Evolutionary conservation across 345 rosid genomes (phyloP), one percentile per base, ranked within the genome.

Genomic region (Raphanus sativus): DNA sequence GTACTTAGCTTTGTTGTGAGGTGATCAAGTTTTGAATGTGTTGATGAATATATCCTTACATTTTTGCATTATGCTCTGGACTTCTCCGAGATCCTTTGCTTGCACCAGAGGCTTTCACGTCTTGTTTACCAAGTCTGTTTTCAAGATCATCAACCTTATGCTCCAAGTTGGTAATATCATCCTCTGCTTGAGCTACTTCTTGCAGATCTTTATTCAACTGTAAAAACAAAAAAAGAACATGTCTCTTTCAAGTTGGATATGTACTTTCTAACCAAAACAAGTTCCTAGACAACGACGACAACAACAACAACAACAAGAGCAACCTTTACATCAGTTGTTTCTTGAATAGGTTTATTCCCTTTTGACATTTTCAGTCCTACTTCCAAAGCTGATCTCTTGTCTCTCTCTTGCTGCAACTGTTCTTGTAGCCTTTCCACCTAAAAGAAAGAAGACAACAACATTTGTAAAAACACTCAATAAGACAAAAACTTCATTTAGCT

Each of bases 401-500:
- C 90, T 79, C 84, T 86, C 83, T 91, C 96, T 83, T 81, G 86
- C 74, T 85, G 91, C 84, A 94, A 85, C 78, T 86, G 88, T 67
- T 86, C 94, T 80, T 87, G 87, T 63, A 94, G 87, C 78, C 90
- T 90, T 77, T 82, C 87, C 78, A 94, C 98, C 98, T 94, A 82
- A 29, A 25, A 2, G 21, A 0, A 8, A 82, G 13, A 62, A 17
- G 65, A n/a, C 29, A 60, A 67, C 48, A 11, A 17, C 28, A 3
- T 45, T 62, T 52, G 15, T 21, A 30, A 25, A 30, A 12, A 40
- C 61, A 64, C 16, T 63, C 32, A 10, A 72, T 16, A 33, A 26
- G 11, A 79, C 65, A 13, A n/a, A 33, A 50, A 67, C 58, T 45
- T 61, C 69, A 61, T 30, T 45, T 68, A 32, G 45, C 75, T 45